Evolutionary conservation across 2,329 filamentous ascomycete genomes (phyloP).

Genomic region (Ustulina deusta): DNA sequence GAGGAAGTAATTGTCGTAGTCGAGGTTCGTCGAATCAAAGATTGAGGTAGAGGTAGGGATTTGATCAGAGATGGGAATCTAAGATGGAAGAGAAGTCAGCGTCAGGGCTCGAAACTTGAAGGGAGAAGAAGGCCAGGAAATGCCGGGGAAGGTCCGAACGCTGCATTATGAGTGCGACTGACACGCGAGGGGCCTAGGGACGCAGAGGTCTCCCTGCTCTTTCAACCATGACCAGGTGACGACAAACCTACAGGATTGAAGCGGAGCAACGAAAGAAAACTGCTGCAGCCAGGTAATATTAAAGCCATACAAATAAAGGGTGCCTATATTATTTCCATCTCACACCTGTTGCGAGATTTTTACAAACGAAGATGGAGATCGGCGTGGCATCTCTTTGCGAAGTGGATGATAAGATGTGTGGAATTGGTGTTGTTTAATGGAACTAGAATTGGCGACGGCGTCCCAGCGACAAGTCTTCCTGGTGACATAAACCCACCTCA

Average conservation of each 20-base stretch:
- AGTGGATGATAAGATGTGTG: slow-evolving; percentile 4
- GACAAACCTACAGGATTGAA: slow-evolving; percentile 5
- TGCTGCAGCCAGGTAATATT: not conserved
- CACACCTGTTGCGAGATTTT: not conserved
- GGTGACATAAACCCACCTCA: slow-evolving; percentile 43
- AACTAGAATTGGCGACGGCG: not conserved
- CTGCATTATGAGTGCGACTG: not conserved
- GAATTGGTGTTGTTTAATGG: slow-evolving; percentile 9
- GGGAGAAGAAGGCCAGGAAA: not conserved
- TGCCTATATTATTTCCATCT: slow-evolving; percentile 5
- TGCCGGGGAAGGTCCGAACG: not conserved
- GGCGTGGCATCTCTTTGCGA: slow-evolving; percentile 1
- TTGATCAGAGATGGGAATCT: not conserved
- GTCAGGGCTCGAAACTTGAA: not conserved
- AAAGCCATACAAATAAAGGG: slow-evolving; percentile 7
- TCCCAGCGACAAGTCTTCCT: slow-evolving; percentile 1
- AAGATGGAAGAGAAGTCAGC: slow-evolving; percentile 19
- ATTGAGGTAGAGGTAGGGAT: not conserved
- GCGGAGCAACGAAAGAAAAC: slow-evolving; percentile 2
- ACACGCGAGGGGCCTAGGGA: not conserved
- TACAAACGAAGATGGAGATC: slow-evolving; percentile 7
- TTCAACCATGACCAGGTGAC: not conserved
- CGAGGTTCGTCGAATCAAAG: not conserved
- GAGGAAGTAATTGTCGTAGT: not conserved
- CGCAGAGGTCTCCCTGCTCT: not conserved